Evolutionary conservation across 768 basidiomycete genomes (phyloP).

Genomic region (Amanita subjunquillea): DNA sequence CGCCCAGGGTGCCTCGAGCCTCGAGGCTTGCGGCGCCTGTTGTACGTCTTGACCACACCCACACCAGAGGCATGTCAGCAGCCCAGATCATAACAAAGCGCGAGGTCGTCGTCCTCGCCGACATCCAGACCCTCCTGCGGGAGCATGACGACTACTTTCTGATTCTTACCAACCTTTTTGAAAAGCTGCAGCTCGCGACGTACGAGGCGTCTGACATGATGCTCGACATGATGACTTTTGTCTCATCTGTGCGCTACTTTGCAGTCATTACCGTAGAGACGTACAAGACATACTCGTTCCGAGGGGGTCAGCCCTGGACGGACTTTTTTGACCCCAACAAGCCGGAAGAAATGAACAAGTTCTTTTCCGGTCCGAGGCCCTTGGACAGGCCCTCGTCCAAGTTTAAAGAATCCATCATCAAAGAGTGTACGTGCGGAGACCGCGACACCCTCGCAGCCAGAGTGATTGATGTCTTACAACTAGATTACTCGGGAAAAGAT

Average conservation of each 20-base stretch:
- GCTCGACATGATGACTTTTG: slow-evolving; percentile 33
- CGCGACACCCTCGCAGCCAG: too few relatives aligned
- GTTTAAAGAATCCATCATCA: neutral
- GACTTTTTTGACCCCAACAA: too few relatives aligned
- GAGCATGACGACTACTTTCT: slow-evolving; percentile 24
- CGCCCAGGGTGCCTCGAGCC: neutral
- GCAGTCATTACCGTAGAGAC: slow-evolving; percentile 21
- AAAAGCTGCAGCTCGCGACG: slow-evolving; percentile 29
- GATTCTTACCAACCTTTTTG: slow-evolving; percentile 22
- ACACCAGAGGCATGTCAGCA: too few relatives aligned
- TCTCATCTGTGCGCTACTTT: slow-evolving; percentile 26
- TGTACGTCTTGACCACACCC: neutral
- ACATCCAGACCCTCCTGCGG: neutral
- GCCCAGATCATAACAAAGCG: neutral
- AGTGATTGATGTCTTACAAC: too few relatives aligned
- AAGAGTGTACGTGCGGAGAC: neutral
- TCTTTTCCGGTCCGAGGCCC: neutral
- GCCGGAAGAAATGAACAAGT: neutral
- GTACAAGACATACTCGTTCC: neutral
- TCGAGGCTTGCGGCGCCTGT: neutral
- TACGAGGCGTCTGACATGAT: slow-evolving; percentile 28
- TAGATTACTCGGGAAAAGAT: neutral
- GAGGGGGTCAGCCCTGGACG: too few relatives aligned
- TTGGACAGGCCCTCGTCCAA: too few relatives aligned
- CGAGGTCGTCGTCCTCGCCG: neutral